Base-by-base conservation (phyloP, 202 grass and related monocot species). In the Panicum virgatum region DNA sequence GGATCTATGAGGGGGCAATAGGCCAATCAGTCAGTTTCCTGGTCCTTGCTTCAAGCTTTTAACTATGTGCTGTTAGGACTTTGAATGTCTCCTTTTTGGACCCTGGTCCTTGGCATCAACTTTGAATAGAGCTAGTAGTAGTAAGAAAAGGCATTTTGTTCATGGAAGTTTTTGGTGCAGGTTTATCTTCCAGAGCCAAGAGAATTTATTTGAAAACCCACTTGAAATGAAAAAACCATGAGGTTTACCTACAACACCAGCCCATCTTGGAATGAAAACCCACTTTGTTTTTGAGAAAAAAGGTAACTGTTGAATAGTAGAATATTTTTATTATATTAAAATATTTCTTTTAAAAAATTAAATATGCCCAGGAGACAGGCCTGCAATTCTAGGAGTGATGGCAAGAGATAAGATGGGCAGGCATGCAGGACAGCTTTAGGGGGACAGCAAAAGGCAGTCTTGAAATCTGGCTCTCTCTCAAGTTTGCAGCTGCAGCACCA, bases 321-420 rank as follows among this genome's bases (percentile, higher is more conserved):
- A 34, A 34, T 34, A 34, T 0, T 34, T 34, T 34, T 34, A 5
- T 34, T 34, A 34, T 34, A n/a, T 20, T 47, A 69, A 34, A 34
- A 34, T 34, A 34, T 34, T 34, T n/a, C n/a, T n/a, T n/a, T n/a
- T n/a, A n/a, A n/a, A n/a, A n/a, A n/a, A n/a, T n/a, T 4, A 26
- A 64, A 64, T 56, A 66, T 16, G 27, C 1, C 34, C 18, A 13
- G 26, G 13, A 58, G 62, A 58, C 38, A 76, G 14, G 19, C 38
- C 20, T 46, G 62, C 62, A 36, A 53, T 44, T 68, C 14, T 59
- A n/a, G 26, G 52, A 32, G 56, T 12, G 38, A 19, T 13, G 45
- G 30, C 45, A 72, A 25, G 45, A 76, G 42, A 77, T 84, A 75
- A 88, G 69, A 51, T 80, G 47, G 65, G n/a, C 38, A 70, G 48